Evolutionary conservation across 805 yeast genomes (phyloP), one percentile per base, ranked within the genome.

Genomic region (Metschnikowia arizonensis): DNA sequence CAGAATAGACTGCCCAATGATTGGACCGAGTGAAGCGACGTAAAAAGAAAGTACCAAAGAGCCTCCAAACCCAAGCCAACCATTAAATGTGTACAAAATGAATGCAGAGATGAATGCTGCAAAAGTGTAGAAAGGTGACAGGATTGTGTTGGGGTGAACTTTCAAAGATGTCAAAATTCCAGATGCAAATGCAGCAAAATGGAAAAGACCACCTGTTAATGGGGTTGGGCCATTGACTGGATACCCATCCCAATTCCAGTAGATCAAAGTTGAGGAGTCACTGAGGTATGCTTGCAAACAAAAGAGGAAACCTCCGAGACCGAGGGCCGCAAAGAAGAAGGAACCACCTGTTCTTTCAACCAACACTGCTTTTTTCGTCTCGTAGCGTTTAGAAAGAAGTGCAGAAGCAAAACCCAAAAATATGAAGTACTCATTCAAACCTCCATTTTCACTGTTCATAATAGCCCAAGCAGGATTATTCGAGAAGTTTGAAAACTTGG

Each of bases 401-500:
- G 91, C 89, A 32, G 81, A 75, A 8, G 76, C 51, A 4, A 82
- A 55, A 18, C 95, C 96, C 41, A 85, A 48, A 3, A 72, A 63
- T 2, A 88, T 63, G 33, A 93, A 95, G 25, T 79, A 65, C 42
- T 72, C 73, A 64, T 91, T 91, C 73, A 80, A 79, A 11, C 99
- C 99, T 15, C 97, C 97, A 55, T 87, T 89, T 10, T 72, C 77
- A 14, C 73, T 74, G 61, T 89, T 83, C 90, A 93, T 83, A 41
- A 90, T 85, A 24, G 98, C 95, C 99, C 99, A 93, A 39, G 89
- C 72, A 31, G 99, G 99, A 61, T 93, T 93, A 60, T 90, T 90
- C 2, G 98, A 81, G 66, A 78, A 85, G 56, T 75, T 78, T 8
- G 83, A 78, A 66, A 77, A 85, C 60, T 93, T 93, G 15, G 87